Evolutionary conservation across 148 eudicot genomes (phyloP).

Genomic region (Camellia sinensis): DNA sequence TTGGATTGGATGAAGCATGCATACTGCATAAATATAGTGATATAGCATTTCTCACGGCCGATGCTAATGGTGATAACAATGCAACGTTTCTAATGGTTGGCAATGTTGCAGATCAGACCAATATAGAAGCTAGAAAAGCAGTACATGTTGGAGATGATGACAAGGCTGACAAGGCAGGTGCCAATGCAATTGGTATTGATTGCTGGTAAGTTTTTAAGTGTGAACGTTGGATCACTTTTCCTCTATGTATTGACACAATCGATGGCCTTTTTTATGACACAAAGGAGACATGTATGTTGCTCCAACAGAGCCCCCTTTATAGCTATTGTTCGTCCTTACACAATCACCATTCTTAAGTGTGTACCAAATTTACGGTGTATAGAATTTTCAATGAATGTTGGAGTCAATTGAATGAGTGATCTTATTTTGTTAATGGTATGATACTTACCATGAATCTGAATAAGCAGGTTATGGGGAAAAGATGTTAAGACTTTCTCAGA

Average conservation of each 20-base stretch:
- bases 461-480: conserved; percentile 77
- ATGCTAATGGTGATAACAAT: not conserved
- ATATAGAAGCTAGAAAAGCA: conserved; percentile 52
- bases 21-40: not conserved
- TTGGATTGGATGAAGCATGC: not conserved
- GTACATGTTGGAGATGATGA: conserved; percentile 91
- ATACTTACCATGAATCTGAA: not conserved
- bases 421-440: not conserved
- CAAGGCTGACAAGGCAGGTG: conserved; percentile 79
- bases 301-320: not conserved
- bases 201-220: conserved; percentile 61
- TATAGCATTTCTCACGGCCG: not conserved
- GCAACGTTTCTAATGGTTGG: not conserved
- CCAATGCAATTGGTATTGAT: conserved; percentile 72
- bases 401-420: not conserved
- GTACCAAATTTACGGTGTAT: not conserved
- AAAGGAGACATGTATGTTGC: not conserved
- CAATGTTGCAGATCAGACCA: conserved; percentile 48
- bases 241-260: not conserved
- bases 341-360: not conserved
- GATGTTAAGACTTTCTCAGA: conserved; percentile 69
- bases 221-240: not conserved
- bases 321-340: not conserved
- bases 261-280: not conserved
- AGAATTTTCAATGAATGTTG: not conserved